phyloP scores from a whole-genome alignment of 2,329 filamentous ascomycete genomes.

The Fusarium illudens region DNA sequence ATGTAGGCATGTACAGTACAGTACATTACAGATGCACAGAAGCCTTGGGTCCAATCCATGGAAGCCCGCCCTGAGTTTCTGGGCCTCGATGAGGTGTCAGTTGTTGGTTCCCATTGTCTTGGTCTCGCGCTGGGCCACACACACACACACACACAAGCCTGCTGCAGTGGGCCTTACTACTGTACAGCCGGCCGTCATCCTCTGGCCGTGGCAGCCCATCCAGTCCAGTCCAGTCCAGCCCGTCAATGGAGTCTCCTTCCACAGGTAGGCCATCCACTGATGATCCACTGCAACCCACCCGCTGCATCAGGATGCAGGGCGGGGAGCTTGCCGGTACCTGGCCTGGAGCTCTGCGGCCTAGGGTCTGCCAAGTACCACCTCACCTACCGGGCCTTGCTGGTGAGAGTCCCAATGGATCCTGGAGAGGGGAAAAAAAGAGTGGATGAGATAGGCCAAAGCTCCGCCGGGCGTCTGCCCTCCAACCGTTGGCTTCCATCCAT shows the following conservation, averaged over 20 bases:
- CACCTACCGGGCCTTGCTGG: background rate
- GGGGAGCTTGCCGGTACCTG: conserved; percentile 14
- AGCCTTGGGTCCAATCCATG: background rate
- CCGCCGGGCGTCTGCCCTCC: conserved; percentile 12
- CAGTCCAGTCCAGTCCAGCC: background rate
- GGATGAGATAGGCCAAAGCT: conserved; percentile 24
- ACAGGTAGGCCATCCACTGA: background rate
- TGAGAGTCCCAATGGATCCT: background rate
- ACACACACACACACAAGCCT: conserved; percentile 2
- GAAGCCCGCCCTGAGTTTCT: conserved; percentile 4
- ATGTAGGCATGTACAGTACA: background rate
- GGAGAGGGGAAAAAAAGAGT: background rate
- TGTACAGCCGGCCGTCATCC: background rate
- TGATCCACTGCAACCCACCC: conserved; percentile 9
- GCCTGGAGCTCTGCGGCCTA: conserved; percentile 3
- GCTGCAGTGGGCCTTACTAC: background rate
- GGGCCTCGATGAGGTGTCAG: conserved; percentile 8
- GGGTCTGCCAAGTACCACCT: conserved; percentile 5
- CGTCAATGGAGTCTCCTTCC: too few relatives aligned
- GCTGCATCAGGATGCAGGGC: conserved; percentile 7
- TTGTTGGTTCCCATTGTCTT: conserved; percentile 21
- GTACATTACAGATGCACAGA: conserved; percentile 5
- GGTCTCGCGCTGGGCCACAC: background rate
- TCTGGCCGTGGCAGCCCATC: background rate
- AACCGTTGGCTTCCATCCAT: conserved; percentile 3